Evolutionary conservation across 108 stramenopile species (phyloP).

Genomic region (Skeletonema costatum): DNA sequence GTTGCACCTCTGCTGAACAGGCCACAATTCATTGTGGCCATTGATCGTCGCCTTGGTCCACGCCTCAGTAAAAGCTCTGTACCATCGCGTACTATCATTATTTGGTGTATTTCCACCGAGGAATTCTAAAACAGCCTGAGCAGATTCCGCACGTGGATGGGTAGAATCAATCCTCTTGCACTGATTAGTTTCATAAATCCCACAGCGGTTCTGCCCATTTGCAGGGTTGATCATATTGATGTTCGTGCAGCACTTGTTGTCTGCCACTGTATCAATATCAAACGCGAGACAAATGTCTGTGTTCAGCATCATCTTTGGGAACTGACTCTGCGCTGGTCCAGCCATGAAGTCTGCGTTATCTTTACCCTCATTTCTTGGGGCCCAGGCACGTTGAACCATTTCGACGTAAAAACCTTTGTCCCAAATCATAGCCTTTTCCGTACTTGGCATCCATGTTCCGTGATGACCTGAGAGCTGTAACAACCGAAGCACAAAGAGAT

Average conservation of each 20-base stretch:
- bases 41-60: constrained; percentile 14
- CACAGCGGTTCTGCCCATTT: constrained; percentile 35
- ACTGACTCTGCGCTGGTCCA: constrained; percentile 16
- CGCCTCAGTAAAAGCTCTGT: constrained; percentile 12
- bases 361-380: constrained; percentile 13
- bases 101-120: constrained; percentile 1
- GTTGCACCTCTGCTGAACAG: background rate
- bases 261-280: constrained; percentile 25
- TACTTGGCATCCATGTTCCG: constrained; percentile 50
- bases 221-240: constrained; percentile 32
- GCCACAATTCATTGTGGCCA: constrained; percentile 5
- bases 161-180: background rate
- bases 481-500: background rate
- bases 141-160: background rate
- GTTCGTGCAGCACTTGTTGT: constrained; percentile 40
- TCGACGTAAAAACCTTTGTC: constrained; percentile 44
- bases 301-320: constrained; percentile 54
- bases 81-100: constrained; percentile 4
- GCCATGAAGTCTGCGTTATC: constrained; percentile 14
- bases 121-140: background rate
- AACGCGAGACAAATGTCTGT: constrained; percentile 52
- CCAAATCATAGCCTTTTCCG: constrained; percentile 33
- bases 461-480: constrained; percentile 48
- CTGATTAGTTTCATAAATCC: constrained; percentile 5
- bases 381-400: constrained; percentile 41